Conservation (phyloP, 306 rosid species). For the Glycine latifolia region DNA sequence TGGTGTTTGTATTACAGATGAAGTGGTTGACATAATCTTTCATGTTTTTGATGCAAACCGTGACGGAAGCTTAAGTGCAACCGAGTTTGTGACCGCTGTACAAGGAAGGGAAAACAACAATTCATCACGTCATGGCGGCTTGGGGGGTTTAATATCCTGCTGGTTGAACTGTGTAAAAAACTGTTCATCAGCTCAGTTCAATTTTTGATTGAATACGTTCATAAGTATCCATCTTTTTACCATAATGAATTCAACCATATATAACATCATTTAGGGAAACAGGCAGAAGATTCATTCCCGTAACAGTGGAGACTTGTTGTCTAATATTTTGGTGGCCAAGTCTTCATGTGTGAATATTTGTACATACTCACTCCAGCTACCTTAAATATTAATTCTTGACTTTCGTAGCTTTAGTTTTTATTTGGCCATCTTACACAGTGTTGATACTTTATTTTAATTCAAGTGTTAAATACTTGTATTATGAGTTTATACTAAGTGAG, state of each 20-base stretch:
- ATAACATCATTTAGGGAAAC: not conserved
- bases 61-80: slow-evolving; percentile 67
- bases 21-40: slow-evolving; percentile 74
- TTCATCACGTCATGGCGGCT: slow-evolving; percentile 40
- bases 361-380: slow-evolving; percentile 26
- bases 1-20: slow-evolving; percentile 59
- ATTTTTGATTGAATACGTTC: slow-evolving; percentile 37
- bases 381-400: slow-evolving; percentile 11
- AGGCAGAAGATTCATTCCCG: slow-evolving; percentile 20
- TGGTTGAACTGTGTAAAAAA: slow-evolving; percentile 61
- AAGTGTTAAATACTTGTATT: slow-evolving; percentile 25
- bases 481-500: not conserved
- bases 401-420: slow-evolving; percentile 2
- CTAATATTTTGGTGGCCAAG: slow-evolving; percentile 16
- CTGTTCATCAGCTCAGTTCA: slow-evolving; percentile 52
- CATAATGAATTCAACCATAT: slow-evolving; percentile 24
- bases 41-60: slow-evolving; percentile 74
- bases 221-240: slow-evolving; percentile 29
- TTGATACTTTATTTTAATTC: too few species aligned
- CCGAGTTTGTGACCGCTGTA: slow-evolving; percentile 69
- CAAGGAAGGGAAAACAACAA: slow-evolving; percentile 58
- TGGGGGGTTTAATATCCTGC: slow-evolving; percentile 60
- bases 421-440: slow-evolving; percentile 4
- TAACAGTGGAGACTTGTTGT: slow-evolving; percentile 35
- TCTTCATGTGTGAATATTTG: slow-evolving; percentile 34